phyloP scores from a whole-genome alignment of 768 basidiomycete species.

The Lanmaoa rubissima region DNA sequence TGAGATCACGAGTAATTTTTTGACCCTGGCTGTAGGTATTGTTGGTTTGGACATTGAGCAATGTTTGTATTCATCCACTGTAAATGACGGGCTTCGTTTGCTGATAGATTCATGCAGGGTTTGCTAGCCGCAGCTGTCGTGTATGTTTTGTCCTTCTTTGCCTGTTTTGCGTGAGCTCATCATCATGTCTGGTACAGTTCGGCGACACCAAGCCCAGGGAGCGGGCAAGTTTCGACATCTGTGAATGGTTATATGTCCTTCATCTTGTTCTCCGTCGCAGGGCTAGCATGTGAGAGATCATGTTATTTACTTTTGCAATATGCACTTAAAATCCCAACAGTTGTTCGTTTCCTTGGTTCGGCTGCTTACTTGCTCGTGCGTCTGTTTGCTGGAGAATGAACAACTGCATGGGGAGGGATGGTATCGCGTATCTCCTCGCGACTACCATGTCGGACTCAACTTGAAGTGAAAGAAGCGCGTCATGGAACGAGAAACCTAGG shows the following conservation, averaged over 20 bases:
- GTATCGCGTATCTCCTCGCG: too few relatives aligned
- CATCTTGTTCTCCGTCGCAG: constrained; percentile 83
- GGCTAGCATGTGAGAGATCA: constrained; percentile 71
- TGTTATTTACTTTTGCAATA: neutral
- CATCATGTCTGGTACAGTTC: constrained; percentile 6
- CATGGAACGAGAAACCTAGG: neutral
- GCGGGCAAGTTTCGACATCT: constrained; percentile 44
- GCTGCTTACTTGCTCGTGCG: constrained; percentile 81
- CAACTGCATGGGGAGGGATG: neutral
- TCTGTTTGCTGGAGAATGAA: constrained; percentile 82
- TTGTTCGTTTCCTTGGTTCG: constrained; percentile 82
- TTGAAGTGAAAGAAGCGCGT: neutral
- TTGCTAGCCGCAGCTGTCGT: constrained; percentile 74
- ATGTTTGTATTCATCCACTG: constrained; percentile 47
- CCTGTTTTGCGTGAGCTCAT: neutral
- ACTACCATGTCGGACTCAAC: neutral
- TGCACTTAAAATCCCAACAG: constrained; percentile 37
- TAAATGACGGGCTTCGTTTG: constrained; percentile 1
- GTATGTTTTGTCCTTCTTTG: constrained; percentile 42
- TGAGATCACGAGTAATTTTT: constrained; percentile 11
- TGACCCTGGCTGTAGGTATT: constrained; percentile 50
- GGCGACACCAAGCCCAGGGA: constrained; percentile 51
- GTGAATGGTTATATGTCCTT: constrained; percentile 90
- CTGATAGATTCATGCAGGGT: constrained; percentile 39
- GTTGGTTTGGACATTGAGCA: constrained; percentile 85